A percentile compares a stretch with the other conserved stretches of the same genome.
These are phyloP conservation scores for Carex pumila DNA, from an alignment of 176 grass and related monocot species.

Conservation along the genomic window DNA sequence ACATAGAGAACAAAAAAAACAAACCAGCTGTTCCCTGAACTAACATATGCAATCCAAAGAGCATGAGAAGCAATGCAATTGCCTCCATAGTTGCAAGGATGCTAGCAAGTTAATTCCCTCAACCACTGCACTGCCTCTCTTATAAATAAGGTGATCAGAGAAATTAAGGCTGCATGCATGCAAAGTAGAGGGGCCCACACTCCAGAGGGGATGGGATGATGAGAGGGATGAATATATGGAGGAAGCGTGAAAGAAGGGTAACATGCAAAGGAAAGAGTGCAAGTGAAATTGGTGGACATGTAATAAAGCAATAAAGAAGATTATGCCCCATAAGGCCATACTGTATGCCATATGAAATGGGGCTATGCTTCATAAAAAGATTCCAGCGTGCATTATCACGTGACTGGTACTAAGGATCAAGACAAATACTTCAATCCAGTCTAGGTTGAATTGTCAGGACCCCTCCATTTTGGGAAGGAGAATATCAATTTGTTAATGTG, in stretches of 20 bases:
- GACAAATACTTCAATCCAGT: slow-evolving; percentile 15
- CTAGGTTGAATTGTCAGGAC: not conserved
- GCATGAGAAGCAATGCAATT: slow-evolving; percentile 16
- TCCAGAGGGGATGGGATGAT: not conserved
- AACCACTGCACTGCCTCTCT: not conserved
- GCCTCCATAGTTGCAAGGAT: not conserved
- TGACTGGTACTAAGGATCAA: slow-evolving; percentile 4
- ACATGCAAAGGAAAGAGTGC: slow-evolving; percentile 8
- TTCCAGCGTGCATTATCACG: slow-evolving; percentile 8
- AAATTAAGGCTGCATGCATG: not conserved
- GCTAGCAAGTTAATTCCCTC: not conserved
- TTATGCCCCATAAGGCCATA: not conserved
- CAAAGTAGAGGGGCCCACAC: slow-evolving; percentile 11
- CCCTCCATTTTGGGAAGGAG: slow-evolving; percentile 1
- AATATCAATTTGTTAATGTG: not conserved
- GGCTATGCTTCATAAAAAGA: not conserved
- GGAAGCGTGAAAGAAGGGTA: not conserved
- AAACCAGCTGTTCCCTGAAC: slow-evolving; percentile 11
- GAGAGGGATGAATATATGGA: not conserved
- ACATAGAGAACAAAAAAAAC: not conserved
- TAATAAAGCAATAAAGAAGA: slow-evolving; percentile 1
- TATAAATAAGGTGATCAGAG: not conserved
- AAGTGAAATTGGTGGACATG: not conserved
- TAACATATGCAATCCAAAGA: not conserved
- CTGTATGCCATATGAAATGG: not conserved